Evolutionary conservation across 805 yeast genomes (phyloP), one percentile per base, ranked within the genome.

Genomic region (Candida glaebosa): DNA sequence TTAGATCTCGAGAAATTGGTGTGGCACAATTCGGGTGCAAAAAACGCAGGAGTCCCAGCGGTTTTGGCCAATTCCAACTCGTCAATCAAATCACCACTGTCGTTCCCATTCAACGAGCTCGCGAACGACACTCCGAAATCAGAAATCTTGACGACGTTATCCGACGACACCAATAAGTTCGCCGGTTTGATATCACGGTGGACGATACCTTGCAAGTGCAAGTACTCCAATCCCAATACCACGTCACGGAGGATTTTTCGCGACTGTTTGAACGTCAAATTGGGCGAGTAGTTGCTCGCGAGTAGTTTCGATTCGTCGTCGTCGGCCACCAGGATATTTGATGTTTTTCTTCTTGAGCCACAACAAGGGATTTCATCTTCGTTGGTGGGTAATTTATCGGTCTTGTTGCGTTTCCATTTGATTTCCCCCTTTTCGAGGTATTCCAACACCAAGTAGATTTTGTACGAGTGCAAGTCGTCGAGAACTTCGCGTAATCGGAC

Each of bases 131-230:
- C 95, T 18, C 99, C 98, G 65, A 91, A 93, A 66, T 91, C 99
- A n/a, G 95, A 82, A 31, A 91, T 93, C 63, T 93, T 93, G 18
- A 90, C 96, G 5, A 75, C 71, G 40, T 82, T 79, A 49, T 85
- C 82, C 12, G 75, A 65, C 20, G 85, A 73, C 2, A 89, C 80
- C 42, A 91, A 71, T 44, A 91, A 61, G 57, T 91, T 91, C 2
- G 98, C 96, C 2, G 99, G 98, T 59, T 91, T 91, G 44, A 91
- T 90, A 62, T 91, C 99, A 48, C 99, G 76, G 64, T 91, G 99
- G 14, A 91, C 85, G 34, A 90, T 87, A 2, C 95, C 96, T 58
- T 87, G 95, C 51, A 79, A 69, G 65, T 93, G 98, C 50, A 91
- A 64, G 60, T 90, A 93, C 61, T 91, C 98, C 28, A 93, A 68